These are phyloP conservation scores for Carex parvula DNA, from an alignment of 176 grass and related monocot species.

Conservation along the genomic window DNA sequence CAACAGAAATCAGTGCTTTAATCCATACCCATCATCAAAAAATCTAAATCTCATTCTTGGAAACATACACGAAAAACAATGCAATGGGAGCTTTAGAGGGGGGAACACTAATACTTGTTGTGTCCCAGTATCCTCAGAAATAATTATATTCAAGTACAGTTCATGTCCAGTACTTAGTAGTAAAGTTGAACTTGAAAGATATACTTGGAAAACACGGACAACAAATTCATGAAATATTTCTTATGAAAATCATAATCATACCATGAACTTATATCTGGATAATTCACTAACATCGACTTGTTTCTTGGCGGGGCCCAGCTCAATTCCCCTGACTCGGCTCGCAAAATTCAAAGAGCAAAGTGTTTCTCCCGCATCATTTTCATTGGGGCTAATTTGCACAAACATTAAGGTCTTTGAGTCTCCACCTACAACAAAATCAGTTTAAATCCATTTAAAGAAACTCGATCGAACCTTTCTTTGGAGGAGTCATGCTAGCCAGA, in stretches of 20 bases:
- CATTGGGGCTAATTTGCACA: conserved; percentile 93
- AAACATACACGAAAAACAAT: background rate
- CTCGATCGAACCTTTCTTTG: conserved; percentile 2
- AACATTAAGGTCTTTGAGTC: conserved; percentile 99
- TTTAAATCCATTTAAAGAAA: background rate
- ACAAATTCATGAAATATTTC: background rate
- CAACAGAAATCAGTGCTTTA: background rate
- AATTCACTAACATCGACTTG: conserved; percentile 86
- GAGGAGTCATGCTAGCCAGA: background rate
- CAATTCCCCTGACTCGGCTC: conserved; percentile 84
- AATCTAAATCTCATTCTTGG: background rate
- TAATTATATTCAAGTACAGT: background rate
- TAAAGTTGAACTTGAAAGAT: conserved; percentile 12
- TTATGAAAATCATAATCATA: conserved; percentile 28
- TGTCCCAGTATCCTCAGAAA: background rate
- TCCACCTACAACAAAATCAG: conserved; percentile 57
- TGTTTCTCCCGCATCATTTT: conserved; percentile 88
- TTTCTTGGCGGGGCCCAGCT: conserved; percentile 80
- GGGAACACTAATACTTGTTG: background rate
- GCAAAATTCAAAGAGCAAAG: conserved; percentile 96
- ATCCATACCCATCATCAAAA: background rate
- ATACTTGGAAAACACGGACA: background rate
- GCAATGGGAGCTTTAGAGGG: background rate
- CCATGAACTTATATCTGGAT: conserved; percentile 86
- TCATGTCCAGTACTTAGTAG: background rate